Base-by-base conservation (phyloP, 2,329 filamentous ascomycete genomes). In the Emergomyces pasteurianus region DNA sequence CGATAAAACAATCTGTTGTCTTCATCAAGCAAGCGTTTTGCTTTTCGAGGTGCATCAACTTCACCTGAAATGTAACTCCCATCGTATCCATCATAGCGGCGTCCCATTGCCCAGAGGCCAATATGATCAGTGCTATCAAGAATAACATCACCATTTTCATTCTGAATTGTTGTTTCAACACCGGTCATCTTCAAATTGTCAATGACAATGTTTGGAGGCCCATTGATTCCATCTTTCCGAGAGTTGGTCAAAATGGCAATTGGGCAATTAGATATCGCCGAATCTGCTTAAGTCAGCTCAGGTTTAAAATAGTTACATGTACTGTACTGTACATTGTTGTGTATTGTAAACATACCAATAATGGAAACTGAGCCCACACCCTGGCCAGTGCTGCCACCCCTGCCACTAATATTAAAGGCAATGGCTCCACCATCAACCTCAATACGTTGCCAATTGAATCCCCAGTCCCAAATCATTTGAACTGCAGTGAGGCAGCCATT, bases 161-260 rank as follows among this genome's bases (percentile, higher is more conserved):
- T 42, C 23, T 71, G 66, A 14, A 78, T 68, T 28, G 73, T 76
- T 16, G 68, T 66, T 7, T 61, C 67, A 6, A 81, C 78, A 58
- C 79, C 80, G 42, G 70, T 73, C 21, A 83, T 68, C n/a, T 71
- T 67, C 34, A 82, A 69, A 59, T 82, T 82, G 63, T 83, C 81
- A 31, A 83, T 55, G 14, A 82, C 59, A 49, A 60, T 60, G 18
- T 60, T 60, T 2, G 59, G 59, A 16, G 52, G 28, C 0, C 38
- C 42, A 28, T 52, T 52, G 34, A 59, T 18, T 5, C 57, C 43
- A 59, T 59, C 57, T 14, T 38, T 34, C 6, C 28, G 57, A 40
- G 57, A 52, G 57, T 72, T 21, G 70, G 69, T 26, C 75, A 75
- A 38, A 75, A 67, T 9, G 73, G 76, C 8, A 47, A 58, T 43